These are phyloP conservation scores for Tetradesmus obliquus DNA, from an alignment of 139 green algal genomes.

Conservation along the genomic window DNA sequence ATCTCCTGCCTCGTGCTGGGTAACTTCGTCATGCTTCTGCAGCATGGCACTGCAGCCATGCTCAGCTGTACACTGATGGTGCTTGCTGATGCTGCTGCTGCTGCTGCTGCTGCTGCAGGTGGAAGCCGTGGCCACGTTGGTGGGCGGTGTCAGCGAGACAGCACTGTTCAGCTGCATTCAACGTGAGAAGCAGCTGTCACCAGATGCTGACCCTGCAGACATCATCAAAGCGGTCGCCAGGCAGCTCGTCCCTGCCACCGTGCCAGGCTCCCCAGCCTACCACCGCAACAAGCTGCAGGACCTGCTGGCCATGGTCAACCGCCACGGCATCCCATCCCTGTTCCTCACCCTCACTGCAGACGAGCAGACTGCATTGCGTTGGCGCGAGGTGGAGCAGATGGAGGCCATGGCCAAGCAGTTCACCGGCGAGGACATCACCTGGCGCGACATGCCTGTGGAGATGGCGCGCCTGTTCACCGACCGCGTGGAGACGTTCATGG, in stretches of 20 bases:
- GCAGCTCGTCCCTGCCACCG: background rate
- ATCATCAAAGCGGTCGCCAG: background rate
- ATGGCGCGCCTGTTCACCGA: background rate
- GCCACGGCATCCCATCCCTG: background rate
- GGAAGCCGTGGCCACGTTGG: background rate
- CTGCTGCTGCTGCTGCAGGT: background rate
- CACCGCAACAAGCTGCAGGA: constrained; percentile 30
- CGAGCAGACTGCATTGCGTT: background rate
- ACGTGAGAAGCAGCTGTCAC: background rate
- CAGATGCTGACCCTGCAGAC: background rate
- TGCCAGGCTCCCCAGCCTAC: constrained; percentile 29
- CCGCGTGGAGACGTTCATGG: background rate
- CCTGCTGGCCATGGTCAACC: background rate
- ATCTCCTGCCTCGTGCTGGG: no score
- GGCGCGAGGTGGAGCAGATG: background rate
- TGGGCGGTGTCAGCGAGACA: background rate
- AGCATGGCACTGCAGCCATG: no score
- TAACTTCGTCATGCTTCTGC: no score
- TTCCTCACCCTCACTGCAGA: constrained; percentile 30
- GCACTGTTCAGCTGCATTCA: background rate
- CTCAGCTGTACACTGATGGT: background rate
- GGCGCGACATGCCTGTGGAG: constrained; percentile 17
- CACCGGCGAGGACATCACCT: background rate
- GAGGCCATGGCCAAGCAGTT: background rate
- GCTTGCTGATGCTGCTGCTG: background rate